A percentile compares a stretch with the other conserved stretches of the same genome.
phyloP scores from a whole-genome alignment of 805 yeast genomes.

The Suhomyces tanzawaensis region DNA sequence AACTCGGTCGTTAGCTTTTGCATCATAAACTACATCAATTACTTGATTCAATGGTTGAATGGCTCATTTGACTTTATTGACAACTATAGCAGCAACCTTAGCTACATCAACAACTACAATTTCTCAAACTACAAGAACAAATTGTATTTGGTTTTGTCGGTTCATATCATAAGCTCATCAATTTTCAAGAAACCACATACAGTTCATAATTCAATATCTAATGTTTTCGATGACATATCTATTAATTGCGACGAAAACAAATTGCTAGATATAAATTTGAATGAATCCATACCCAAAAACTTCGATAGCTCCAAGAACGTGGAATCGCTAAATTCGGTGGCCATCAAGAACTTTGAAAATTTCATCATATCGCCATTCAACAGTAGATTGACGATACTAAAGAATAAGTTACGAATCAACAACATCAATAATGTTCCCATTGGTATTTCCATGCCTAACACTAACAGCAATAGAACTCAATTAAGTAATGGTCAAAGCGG shows the following conservation, averaged over 20 bases:
- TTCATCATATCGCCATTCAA: conserved; percentile 13
- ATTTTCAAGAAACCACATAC: conserved; percentile 9
- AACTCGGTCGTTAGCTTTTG: conserved; percentile 13
- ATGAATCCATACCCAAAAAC: conserved; percentile 3
- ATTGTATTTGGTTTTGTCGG: conserved; percentile 11
- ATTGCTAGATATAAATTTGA: conserved; percentile 10
- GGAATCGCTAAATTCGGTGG: conserved; percentile 7
- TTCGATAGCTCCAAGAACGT: not conserved
- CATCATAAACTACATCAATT: conserved; percentile 14
- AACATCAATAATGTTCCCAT: not conserved
- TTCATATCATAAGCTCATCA: conserved; percentile 14
- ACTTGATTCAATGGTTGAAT: conserved; percentile 13
- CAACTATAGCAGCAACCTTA: conserved; percentile 7
- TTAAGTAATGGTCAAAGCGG: not conserved
- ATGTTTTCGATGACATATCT: conserved; percentile 9
- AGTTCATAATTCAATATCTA: conserved; percentile 8
- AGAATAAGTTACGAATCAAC: conserved; percentile 8
- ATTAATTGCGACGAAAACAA: conserved; percentile 14
- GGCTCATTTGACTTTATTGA: conserved; percentile 9
- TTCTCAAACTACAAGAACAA: conserved; percentile 8
- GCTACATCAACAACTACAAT: conserved; percentile 12
- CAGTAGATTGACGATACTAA: conserved; percentile 8
- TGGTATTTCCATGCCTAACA: not conserved
- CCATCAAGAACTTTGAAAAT: conserved; percentile 14
- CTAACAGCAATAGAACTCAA: not conserved